These are phyloP conservation scores for Ceratocystis alfenasii DNA, from an alignment of 2,329 filamentous ascomycete species.

Conservation along the genomic window DNA sequence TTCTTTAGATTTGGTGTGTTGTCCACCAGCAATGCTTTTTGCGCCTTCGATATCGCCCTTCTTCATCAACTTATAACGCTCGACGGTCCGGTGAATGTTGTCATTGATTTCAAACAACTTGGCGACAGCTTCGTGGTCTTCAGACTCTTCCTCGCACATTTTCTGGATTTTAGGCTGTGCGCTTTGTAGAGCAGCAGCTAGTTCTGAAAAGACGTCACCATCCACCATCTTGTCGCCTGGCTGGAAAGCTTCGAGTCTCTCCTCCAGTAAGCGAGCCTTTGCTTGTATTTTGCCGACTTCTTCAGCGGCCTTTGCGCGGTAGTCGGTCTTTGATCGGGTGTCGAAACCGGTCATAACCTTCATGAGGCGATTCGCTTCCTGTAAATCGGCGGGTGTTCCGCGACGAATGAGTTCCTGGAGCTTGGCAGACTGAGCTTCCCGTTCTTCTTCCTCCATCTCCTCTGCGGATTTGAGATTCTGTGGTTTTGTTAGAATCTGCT, in stretches of 20 bases:
- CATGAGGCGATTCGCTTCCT: conserved; percentile 96
- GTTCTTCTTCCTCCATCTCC: conserved; percentile 97
- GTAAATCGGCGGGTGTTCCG: conserved; percentile 81
- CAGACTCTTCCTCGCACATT: conserved; percentile 98
- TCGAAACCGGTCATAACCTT: conserved; percentile 99
- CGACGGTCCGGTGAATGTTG: conserved; percentile 92
- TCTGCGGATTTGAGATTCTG: conserved; percentile 91
- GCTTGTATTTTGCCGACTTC: conserved; percentile 92
- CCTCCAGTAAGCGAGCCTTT: conserved; percentile 83
- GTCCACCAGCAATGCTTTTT: conserved; percentile 71
- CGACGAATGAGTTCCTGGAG: conserved; percentile 90
- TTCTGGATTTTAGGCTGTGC: conserved; percentile 98
- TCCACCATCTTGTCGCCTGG: conserved; percentile 66
- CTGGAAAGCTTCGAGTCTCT: conserved; percentile 76
- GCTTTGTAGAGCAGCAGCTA: conserved; percentile 77
- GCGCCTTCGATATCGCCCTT: conserved; percentile 83
- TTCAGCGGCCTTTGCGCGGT: conserved; percentile 91
- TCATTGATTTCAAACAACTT: conserved; percentile 97
- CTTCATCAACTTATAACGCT: conserved; percentile 90
- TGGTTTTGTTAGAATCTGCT: conserved; percentile 5
- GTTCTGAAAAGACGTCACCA: conserved; percentile 63
- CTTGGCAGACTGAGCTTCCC: conserved; percentile 91
- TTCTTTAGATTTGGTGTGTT: conserved; percentile 31
- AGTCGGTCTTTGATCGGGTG: conserved; percentile 90
- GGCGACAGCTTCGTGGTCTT: conserved; percentile 88